phyloP scores from a whole-genome alignment of 2,329 filamentous ascomycete species.

The Aspergillus viridinutans region DNA sequence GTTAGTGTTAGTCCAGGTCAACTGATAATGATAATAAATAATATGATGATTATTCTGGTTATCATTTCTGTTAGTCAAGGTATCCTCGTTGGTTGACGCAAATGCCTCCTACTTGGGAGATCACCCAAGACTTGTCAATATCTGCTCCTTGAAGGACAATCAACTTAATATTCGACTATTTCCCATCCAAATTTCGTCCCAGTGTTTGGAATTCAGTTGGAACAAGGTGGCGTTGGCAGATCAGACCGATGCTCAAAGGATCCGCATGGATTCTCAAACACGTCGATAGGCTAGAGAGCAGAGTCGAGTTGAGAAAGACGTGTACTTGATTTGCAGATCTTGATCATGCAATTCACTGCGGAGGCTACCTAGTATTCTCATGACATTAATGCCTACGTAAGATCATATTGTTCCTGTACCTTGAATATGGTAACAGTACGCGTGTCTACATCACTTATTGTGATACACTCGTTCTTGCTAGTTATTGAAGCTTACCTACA shows the following conservation, averaged over 20 bases:
- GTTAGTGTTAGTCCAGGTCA: not conserved
- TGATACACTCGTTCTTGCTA: not conserved
- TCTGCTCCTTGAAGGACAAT: not conserved
- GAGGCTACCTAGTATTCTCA: not conserved
- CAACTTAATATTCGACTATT: too few species aligned
- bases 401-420: not conserved
- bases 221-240: not conserved
- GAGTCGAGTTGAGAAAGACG: not conserved
- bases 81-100: not conserved
- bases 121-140: not conserved
- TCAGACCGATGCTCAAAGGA: not conserved
- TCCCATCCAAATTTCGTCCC: not conserved
- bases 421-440: not conserved
- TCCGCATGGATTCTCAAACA: not conserved
- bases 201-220: too few species aligned
- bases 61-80: not conserved
- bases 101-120: not conserved
- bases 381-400: not conserved
- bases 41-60: not conserved
- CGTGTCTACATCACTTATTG: not conserved
- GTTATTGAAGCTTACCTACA: not conserved
- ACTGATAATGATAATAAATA: not conserved
- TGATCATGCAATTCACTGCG: not conserved
- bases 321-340: not conserved
- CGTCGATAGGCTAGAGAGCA: not conserved